phyloP scores from a whole-genome alignment of 169 alveolate genomes.

The Plasmodium relictum region DNA sequence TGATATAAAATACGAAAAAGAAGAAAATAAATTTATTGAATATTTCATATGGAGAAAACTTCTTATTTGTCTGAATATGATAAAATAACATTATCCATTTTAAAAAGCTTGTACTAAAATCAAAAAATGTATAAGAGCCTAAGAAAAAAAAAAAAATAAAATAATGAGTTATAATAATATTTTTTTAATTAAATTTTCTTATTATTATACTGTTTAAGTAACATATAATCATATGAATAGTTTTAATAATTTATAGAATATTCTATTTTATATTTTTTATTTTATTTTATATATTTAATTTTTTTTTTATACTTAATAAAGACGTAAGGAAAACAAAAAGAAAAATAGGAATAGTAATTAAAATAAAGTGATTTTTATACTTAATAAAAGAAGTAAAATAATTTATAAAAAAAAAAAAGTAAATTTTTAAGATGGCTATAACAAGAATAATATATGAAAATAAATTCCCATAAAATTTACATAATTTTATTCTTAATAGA shows the following conservation, averaged over 20 bases:
- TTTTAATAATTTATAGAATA: background rate
- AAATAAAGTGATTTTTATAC: constrained; percentile 40
- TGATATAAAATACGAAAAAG: constrained; percentile 47
- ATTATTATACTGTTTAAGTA: background rate
- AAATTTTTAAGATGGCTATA: constrained; percentile 17
- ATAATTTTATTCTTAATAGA: constrained; percentile 23
- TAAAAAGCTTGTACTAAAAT: constrained; percentile 9
- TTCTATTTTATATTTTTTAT: constrained; percentile 18
- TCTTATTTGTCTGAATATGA: constrained; percentile 31
- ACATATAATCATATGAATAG: background rate
- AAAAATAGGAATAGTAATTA: constrained; percentile 24
- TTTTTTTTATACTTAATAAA: constrained; percentile 18
- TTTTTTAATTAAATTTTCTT: background rate
- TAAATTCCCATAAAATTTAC: constrained; percentile 43
- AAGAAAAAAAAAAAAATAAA: background rate
- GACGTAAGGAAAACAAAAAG: constrained; percentile 29
- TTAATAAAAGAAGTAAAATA: constrained; percentile 25
- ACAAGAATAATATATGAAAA: constrained; percentile 45
- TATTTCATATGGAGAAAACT: constrained; percentile 19
- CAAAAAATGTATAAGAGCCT: constrained; percentile 7
- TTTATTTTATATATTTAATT: background rate
- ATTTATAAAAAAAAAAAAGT: constrained; percentile 30
- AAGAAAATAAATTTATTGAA: constrained; percentile 18
- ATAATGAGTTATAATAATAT: background rate
- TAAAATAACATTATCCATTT: constrained; percentile 30